These are phyloP conservation scores for Leucoagaricus sp. DNA, from an alignment of 1,284 basidiomycete species.

Conservation along the genomic window DNA sequence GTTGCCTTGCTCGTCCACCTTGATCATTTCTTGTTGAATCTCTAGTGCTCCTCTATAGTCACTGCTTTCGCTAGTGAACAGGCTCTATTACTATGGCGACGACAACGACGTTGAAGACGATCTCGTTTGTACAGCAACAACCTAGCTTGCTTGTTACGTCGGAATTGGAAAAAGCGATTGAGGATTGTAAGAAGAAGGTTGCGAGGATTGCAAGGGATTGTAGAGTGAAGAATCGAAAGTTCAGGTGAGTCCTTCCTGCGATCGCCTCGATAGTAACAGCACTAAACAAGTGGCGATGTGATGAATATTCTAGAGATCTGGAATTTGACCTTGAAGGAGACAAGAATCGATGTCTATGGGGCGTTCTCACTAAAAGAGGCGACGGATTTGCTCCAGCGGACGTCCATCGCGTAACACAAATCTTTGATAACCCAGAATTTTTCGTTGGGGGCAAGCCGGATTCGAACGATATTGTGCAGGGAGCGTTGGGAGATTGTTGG, in stretches of 20 bases:
- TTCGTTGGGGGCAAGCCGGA: constrained; percentile 34
- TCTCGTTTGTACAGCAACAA: constrained; percentile 24
- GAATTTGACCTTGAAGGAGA: constrained; percentile 50
- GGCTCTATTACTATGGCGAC: constrained; percentile 5
- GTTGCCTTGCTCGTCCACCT: no score
- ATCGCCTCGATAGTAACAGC: no score
- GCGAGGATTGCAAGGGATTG: constrained; percentile 40
- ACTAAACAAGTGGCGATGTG: no score
- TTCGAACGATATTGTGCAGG: constrained; percentile 46
- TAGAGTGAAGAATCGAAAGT: constrained; percentile 38
- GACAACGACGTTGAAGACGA: constrained; percentile 16
- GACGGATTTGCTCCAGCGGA: constrained; percentile 32
- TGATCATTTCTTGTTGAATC: no score
- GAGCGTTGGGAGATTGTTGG: constrained; percentile 47
- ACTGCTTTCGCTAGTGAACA: no score
- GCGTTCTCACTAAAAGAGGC: constrained; percentile 22
- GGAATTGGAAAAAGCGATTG: constrained; percentile 40
- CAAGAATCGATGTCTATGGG: constrained; percentile 38
- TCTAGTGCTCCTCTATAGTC: no score
- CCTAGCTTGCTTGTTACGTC: constrained; percentile 32
- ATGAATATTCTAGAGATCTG: constrained; percentile 45
- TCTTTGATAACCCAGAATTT: constrained; percentile 47
- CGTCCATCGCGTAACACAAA: constrained; percentile 43
- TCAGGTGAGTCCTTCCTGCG: constrained; percentile 27
- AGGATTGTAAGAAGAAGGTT: constrained; percentile 39